Base-by-base conservation (phyloP, 768 basidiomycete species). In the Leucocoprinus birnbaumii region DNA sequence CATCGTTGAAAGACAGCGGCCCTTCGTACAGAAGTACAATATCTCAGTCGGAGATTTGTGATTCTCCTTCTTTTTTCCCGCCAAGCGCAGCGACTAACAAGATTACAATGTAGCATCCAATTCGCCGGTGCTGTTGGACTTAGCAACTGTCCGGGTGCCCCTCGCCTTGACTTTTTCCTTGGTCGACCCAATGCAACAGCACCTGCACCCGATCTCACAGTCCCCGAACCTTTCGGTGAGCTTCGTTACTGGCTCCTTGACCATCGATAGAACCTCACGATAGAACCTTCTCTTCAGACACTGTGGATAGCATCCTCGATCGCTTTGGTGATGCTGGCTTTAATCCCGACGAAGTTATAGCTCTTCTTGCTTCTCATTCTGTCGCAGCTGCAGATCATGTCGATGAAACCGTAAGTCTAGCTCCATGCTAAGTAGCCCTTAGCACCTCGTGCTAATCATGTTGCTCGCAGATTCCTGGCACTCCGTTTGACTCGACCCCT, bases 401-500 rank as follows among this genome's bases (percentile, higher is more conserved):
- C 26, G 74, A 73, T 48, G 59, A 63, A 27, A 62, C 63, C 45
- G 59, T 68, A 27, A 52, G 61, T 51, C 45, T 60, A 51, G 53
- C 50, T 27, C 41, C 14, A 34, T 53, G 26, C 66, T 61, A 19
- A 61, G 22, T 54, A 43, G 46, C 48, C n/a, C 49, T 22, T 22
- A 31, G 35, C 31, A 11, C 27, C 40, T 14, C 18, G 40, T 19
- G 40, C 8, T 14, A 8, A 14, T 14, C 5, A 41, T 3, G 16
- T 41, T 51, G 16, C 35, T 42, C 11, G 14, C 16, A 57, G 47
- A 51, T 59, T 59, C 56, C 43, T 44, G 64, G 71, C 27, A 68
- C 71, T 9, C 75, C 78, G 1, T 76, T 80, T 61, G 78, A 80
- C 62, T 73, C 76, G 0, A 79, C 78, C 3, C 78, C 76, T 1